Base-by-base conservation (phyloP, 2,329 filamentous ascomycete genomes). In the Verticillium longisporum region DNA sequence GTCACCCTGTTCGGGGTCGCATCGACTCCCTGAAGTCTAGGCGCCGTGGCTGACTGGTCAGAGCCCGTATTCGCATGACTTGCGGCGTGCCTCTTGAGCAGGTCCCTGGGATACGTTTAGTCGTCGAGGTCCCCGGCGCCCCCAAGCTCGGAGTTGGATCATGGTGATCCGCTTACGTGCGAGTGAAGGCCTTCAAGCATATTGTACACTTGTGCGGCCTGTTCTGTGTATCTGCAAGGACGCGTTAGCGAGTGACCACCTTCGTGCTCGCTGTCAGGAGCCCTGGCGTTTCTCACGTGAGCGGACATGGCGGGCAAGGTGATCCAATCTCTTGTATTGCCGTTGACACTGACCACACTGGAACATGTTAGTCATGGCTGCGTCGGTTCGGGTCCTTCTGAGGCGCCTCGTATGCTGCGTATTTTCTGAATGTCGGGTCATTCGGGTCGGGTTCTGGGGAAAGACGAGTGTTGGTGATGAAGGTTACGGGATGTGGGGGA, bases 281-380 rank as follows among this genome's bases (percentile, higher is more conserved):
- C 26, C 26, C 26, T 32, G 56, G 33, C 18, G 26, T n/a, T n/a
- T 37, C 68, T 50, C 65, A 74, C 71, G 71, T 10, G 71, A 71
- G n/a, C 71, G 68, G 21, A 73, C 67, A 63, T 73, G 71, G 33
- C 71, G 70, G 11, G 68, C 66, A 9, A 73, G 65, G 64, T 73
- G 71, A 55, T 73, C 71, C 53, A 70, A 58, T 5, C 71, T 67
- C 50, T 66, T 70, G 56, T 71, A 73, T 6, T 64, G 63, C 37
- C 65, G 66, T 31, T 71, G 65, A 37, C 69, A 71, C 3, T 63
- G 65, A 15, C 67, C 69, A 32, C 70, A 71, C 41, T 71, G 69
- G 61, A 70, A 71, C 32, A 57, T 50, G 56, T 50, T 58, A 7
- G 37, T 58, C 56, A n/a, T 31, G 26, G 11, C 14, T 14, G 26